Evolutionary conservation across 805 yeast species (phyloP).

Genomic region (Saccharomyces eubayanus): DNA sequence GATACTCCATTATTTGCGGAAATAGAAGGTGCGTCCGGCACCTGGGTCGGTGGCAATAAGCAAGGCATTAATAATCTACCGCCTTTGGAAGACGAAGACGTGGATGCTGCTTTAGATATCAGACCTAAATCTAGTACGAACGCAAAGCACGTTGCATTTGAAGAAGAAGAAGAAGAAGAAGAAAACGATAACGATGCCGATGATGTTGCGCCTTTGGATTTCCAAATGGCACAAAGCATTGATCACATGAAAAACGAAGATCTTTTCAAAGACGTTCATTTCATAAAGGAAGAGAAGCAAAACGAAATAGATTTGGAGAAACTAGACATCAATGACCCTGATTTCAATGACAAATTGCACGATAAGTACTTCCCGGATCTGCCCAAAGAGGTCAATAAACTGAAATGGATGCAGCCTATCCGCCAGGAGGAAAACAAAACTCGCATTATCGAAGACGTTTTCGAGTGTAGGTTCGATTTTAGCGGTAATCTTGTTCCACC

Average conservation of each 20-base stretch:
- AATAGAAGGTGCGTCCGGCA: slow-evolving; percentile 31
- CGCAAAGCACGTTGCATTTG: slow-evolving; percentile 9
- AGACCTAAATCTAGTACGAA: slow-evolving; percentile 1
- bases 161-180: slow-evolving; percentile 5
- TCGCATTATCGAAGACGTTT: slow-evolving; percentile 37
- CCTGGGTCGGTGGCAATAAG: slow-evolving; percentile 31
- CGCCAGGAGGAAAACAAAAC: slow-evolving; percentile 24
- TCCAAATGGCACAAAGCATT: slow-evolving; percentile 39
- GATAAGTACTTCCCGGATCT: slow-evolving; percentile 83
- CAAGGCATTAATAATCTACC: slow-evolving; percentile 16
- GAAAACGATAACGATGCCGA: slow-evolving; percentile 42
- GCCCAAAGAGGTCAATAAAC: slow-evolving; percentile 69
- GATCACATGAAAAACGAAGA: slow-evolving; percentile 39
- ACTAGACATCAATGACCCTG: slow-evolving; percentile 65
- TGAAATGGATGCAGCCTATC: slow-evolving; percentile 83
- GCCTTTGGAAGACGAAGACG: slow-evolving; percentile 21
- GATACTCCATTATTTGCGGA: slow-evolving; percentile 33
- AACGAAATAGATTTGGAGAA: slow-evolving; percentile 10
- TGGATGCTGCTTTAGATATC: slow-evolving; percentile 24
- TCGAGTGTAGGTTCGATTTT: slow-evolving; percentile 82
- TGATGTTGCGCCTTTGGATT: slow-evolving; percentile 43
- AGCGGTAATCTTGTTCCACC: slow-evolving; percentile 68
- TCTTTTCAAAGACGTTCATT: slow-evolving; percentile 47
- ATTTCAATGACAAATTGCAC: slow-evolving; percentile 69
- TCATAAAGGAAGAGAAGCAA: slow-evolving; percentile 38